Conservation (phyloP, 192 early-diverging fungal species). For the Irineochytrium annulatum region DNA sequence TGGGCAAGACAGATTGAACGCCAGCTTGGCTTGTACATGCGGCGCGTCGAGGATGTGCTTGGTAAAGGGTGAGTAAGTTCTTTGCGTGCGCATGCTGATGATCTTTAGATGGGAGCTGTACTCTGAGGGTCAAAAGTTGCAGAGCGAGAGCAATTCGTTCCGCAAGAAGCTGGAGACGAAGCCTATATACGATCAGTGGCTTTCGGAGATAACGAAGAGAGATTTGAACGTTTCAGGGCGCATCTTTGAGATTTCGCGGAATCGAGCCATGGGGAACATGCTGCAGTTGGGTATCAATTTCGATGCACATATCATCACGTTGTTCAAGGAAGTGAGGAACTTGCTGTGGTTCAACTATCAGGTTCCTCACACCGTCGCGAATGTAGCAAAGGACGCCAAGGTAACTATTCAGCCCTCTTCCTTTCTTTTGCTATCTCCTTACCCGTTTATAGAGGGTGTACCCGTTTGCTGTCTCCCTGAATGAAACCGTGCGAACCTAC, state of each 20-base stretch:
- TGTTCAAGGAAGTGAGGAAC: conserved; percentile 99
- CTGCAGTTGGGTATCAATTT: conserved; percentile 87
- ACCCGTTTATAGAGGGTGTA: no score
- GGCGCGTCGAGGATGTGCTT: conserved; percentile 94
- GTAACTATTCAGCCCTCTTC: no score
- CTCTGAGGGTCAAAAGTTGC: conserved; percentile 92
- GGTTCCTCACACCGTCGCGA: conserved; percentile 85
- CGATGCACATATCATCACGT: conserved; percentile 86
- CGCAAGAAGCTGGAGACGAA: conserved; percentile 90
- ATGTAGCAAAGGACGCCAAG: conserved; percentile 93
- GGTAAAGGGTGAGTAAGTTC: conserved; percentile 56
- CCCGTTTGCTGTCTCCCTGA: conserved; percentile 94
- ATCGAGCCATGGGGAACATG: conserved; percentile 52
- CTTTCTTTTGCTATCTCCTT: no score
- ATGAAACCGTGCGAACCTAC: conserved; percentile 93
- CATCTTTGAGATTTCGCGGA: conserved; percentile 83
- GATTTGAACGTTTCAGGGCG: conserved; percentile 82
- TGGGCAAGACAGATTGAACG: conserved; percentile 98
- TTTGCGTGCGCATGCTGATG: not conserved
- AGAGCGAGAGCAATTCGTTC: conserved; percentile 84
- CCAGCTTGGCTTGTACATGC: conserved; percentile 94
- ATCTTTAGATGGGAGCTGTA: conserved; percentile 83
- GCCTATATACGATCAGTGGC: conserved; percentile 89
- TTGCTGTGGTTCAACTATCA: conserved; percentile 92
- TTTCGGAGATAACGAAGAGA: conserved; percentile 71